Conservation (phyloP, 371 early-diverging fungal species). For the Lichtheimia ramosa region DNA sequence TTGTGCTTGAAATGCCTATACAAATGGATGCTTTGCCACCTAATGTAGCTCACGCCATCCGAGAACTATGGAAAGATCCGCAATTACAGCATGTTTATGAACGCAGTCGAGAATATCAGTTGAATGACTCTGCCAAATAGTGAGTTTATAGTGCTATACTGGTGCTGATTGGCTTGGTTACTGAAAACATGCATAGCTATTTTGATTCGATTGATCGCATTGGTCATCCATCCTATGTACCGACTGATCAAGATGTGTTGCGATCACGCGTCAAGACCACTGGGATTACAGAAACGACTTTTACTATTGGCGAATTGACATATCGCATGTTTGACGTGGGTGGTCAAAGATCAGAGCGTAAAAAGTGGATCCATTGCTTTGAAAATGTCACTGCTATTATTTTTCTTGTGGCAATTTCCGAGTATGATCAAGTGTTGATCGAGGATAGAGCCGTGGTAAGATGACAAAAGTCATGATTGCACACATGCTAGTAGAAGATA, state of each 20-base stretch:
- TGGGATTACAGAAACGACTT: conserved; percentile 87
- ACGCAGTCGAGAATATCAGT: conserved; percentile 90
- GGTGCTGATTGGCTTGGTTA: no score
- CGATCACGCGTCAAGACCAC: conserved; percentile 88
- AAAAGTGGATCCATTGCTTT: conserved; percentile 96
- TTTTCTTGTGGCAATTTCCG: conserved; percentile 93
- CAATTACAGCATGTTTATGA: conserved; percentile 81
- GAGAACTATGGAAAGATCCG: conserved; percentile 79
- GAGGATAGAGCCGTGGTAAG: conserved; percentile 92
- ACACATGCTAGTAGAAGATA: no score
- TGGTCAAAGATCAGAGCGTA: conserved; percentile 90
- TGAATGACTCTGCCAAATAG: conserved; percentile 92
- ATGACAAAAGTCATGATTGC: conserved; percentile 31
- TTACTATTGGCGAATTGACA: conserved; percentile 81
- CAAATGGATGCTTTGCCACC: conserved; percentile 80
- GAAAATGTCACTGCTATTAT: conserved; percentile 96
- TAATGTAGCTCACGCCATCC: conserved; percentile 77
- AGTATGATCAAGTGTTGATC: conserved; percentile 93
- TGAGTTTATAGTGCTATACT: conserved; percentile 40
- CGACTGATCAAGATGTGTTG: conserved; percentile 89
- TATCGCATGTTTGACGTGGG: conserved; percentile 96
- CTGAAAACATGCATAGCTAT: conserved; percentile 51
- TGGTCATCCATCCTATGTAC: conserved; percentile 72
- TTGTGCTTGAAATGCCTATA: conserved; percentile 74
- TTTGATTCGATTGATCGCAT: conserved; percentile 93